phyloP scores from a whole-genome alignment of 2,329 filamentous ascomycete species.

The Xylaria sp. region DNA sequence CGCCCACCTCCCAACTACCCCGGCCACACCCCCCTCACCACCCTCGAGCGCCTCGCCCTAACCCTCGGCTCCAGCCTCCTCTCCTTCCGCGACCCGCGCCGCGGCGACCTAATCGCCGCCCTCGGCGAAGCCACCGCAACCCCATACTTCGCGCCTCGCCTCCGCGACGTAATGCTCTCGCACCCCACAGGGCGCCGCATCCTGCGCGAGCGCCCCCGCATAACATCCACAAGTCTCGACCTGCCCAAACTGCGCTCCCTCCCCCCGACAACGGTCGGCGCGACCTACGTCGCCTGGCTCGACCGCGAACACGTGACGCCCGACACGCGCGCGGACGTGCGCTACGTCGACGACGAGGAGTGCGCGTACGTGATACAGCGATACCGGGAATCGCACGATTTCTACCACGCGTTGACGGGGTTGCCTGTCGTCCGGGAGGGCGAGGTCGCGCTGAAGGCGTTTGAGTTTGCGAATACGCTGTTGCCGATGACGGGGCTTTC shows the following conservation, averaged over 20 bases:
- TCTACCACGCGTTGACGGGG: constrained; percentile 92
- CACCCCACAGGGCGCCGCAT: constrained; percentile 82
- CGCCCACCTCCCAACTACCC: constrained; percentile 84
- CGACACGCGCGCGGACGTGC: constrained; percentile 75
- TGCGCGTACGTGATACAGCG: constrained; percentile 98
- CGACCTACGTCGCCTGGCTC: constrained; percentile 83
- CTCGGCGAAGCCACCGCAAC: constrained; percentile 93
- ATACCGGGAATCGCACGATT: constrained; percentile 95
- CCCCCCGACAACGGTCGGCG: constrained; percentile 69
- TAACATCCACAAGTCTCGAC: constrained; percentile 67
- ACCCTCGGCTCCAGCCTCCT: constrained; percentile 59
- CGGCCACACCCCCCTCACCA: constrained; percentile 84
- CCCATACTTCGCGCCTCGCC: constrained; percentile 88
- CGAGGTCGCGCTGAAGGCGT: constrained; percentile 94
- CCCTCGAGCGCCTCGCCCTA: constrained; percentile 68
- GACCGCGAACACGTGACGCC: constrained; percentile 89
- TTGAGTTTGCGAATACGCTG: constrained; percentile 92
- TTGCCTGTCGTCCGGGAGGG: constrained; percentile 90
- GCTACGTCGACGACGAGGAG: constrained; percentile 91
- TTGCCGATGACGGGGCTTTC: constrained; percentile 92
- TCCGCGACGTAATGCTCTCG: constrained; percentile 86
- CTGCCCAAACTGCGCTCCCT: constrained; percentile 66
- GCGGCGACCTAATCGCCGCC: constrained; percentile 87
- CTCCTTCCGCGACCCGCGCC: constrained; percentile 67
- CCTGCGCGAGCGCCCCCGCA: constrained; percentile 80